phyloP scores from a whole-genome alignment of 192 early-diverging fungal species.

The Allomyces javanicus region DNA sequence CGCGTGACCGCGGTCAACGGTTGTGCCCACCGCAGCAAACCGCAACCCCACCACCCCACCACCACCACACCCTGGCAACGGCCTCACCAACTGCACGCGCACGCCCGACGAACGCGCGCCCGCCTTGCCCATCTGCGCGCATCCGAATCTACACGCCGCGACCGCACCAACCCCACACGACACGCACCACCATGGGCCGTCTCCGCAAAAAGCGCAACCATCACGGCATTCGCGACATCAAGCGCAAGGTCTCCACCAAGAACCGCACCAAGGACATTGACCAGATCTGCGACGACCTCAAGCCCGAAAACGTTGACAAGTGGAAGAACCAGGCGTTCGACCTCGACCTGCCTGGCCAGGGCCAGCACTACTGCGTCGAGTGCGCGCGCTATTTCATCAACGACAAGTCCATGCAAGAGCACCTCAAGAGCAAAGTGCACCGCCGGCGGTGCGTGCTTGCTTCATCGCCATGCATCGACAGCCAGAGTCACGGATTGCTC shows the following conservation, averaged over 20 bases:
- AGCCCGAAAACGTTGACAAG: constrained; percentile 41
- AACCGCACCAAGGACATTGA: constrained; percentile 82
- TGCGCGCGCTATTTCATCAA: constrained; percentile 59
- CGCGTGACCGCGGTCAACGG: no score
- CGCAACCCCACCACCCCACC: no score
- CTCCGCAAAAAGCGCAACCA: constrained; percentile 29
- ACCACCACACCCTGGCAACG: no score
- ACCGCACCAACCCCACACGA: no score
- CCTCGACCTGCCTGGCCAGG: constrained; percentile 73
- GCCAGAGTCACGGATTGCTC: not conserved
- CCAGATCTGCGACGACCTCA: constrained; percentile 81
- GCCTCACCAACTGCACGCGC: no score
- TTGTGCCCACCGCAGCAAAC: no score
- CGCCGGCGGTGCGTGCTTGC: constrained; percentile 37
- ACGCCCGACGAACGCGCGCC: no score
- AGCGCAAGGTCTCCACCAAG: constrained; percentile 61
- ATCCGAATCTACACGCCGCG: no score
- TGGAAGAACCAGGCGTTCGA: constrained; percentile 42
- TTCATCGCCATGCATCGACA: not conserved
- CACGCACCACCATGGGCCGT: constrained; percentile 18
- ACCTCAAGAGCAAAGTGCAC: constrained; percentile 63
- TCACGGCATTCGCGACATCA: constrained; percentile 52
- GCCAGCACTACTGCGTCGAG: constrained; percentile 77
- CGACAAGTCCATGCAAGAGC: constrained; percentile 33
- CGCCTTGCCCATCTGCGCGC: no score